phyloP scores from a whole-genome alignment of 2,329 filamentous ascomycete species.

The Cercospora sp. region DNA sequence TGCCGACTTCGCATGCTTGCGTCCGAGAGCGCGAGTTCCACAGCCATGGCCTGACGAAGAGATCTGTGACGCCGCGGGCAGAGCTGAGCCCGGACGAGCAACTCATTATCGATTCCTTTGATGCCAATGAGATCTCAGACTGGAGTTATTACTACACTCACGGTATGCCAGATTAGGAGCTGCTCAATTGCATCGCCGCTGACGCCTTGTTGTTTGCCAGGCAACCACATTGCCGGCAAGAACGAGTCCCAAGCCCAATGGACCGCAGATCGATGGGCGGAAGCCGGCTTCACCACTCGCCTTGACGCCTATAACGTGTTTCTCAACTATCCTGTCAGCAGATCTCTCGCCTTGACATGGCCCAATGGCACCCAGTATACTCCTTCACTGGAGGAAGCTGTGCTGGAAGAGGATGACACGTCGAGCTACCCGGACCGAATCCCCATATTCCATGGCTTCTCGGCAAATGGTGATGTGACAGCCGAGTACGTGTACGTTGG shows the following conservation, averaged over 20 bases:
- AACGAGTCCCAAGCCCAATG: conserved; percentile 50
- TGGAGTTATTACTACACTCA: conserved; percentile 45
- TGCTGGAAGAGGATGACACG: conserved; percentile 29
- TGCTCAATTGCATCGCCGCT: not conserved
- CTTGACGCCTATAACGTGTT: conserved; percentile 44
- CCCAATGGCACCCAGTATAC: conserved; percentile 69
- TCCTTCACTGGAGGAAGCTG: conserved; percentile 45
- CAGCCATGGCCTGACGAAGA: not conserved
- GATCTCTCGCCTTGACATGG: conserved; percentile 45
- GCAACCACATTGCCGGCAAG: conserved; percentile 46
- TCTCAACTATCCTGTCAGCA: conserved; percentile 48
- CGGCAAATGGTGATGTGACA: conserved; percentile 47
- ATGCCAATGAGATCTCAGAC: conserved; percentile 41
- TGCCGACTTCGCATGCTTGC: not conserved
- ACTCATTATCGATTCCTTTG: conserved; percentile 44
- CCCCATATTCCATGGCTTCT: conserved; percentile 52
- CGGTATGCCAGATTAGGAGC: conserved; percentile 25
- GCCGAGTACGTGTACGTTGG: conserved; percentile 43
- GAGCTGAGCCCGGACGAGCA: conserved; percentile 40
- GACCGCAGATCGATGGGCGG: conserved; percentile 48
- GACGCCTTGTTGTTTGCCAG: not conserved
- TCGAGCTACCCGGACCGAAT: conserved; percentile 28
- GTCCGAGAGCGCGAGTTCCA: conserved; percentile 5
- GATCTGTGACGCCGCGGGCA: conserved; percentile 16
- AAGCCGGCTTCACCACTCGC: conserved; percentile 46